Evolutionary conservation across 306 rosid genomes (phyloP).

Genomic region (Quercus aquifolioides): DNA sequence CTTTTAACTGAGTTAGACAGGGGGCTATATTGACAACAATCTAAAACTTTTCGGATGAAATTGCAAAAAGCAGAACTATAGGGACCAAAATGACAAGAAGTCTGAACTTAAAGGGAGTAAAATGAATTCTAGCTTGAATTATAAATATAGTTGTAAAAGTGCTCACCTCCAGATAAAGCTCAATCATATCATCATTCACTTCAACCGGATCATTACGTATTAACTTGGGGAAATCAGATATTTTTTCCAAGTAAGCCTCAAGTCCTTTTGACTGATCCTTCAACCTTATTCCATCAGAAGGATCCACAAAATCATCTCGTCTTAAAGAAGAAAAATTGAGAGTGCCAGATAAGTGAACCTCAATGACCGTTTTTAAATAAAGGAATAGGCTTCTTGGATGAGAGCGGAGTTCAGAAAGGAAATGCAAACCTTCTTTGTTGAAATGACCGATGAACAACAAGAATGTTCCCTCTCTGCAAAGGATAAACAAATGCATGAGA

Average conservation of each 20-base stretch:
- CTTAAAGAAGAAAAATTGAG: conserved; percentile 61
- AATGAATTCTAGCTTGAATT: conserved; percentile 10
- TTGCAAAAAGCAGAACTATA: too few relatives aligned
- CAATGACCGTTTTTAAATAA: conserved; percentile 81
- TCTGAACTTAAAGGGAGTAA: too few relatives aligned
- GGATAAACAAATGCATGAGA: conserved; percentile 21
- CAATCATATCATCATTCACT: conserved; percentile 84
- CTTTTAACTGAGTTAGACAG: too few relatives aligned
- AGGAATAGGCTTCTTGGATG: conserved; percentile 85
- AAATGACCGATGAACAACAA: conserved; percentile 71
- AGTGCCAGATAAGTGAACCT: conserved; percentile 82
- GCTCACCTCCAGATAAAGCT: conserved; percentile 92
- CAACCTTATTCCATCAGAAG: conserved; percentile 28
- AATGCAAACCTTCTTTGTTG: conserved; percentile 58
- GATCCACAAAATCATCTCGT: conserved; percentile 37
- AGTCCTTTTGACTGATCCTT: conserved; percentile 57
- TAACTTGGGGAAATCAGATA: conserved; percentile 74
- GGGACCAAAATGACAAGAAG: too few relatives aligned
- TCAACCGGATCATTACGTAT: conserved; percentile 68
- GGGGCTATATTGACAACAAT: too few relatives aligned
- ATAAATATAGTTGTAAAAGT: conserved; percentile 5
- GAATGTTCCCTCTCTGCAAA: conserved; percentile 70
- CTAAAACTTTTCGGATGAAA: too few relatives aligned
- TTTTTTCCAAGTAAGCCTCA: conserved; percentile 60
- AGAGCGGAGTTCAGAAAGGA: conserved; percentile 62